Base-by-base conservation (phyloP, 2,329 filamentous ascomycete genomes). In the Claviceps africana region DNA sequence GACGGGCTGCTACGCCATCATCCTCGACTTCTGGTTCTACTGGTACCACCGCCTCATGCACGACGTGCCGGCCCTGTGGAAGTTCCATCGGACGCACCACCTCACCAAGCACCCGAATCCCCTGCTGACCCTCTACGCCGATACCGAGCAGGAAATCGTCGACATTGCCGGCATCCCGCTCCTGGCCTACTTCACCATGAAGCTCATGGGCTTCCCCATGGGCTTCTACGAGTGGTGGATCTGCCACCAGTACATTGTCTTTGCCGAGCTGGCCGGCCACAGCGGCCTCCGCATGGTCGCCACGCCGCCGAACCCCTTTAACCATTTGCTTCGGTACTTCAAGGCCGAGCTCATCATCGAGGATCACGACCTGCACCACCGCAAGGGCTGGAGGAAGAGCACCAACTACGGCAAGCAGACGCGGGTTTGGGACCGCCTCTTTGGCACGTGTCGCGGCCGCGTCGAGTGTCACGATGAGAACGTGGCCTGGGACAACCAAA, bases 21-120 rank as follows among this genome's bases (percentile, higher is more conserved):
- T 54, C 11, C 52, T 54, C 4, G 52, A 54, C 31, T 54, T 54
- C 25, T 54, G 49, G 31, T 54, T 54, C 52, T 54, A 54, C 45
- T 54, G 52, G 52, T 54, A 54, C n/a, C 52, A 54, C 37, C 15
- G 52, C n/a, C 39, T 54, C 22, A 54, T 54, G 52, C 52, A 54
- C 6, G 49, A 54, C 13, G 52, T 54, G 3, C 8, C 45, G 9
- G 22, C 49, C 1, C 46, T 54, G 5, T 54, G 52, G 52, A 51
- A 54, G 39, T 54, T 49, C 17, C 52, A 54, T 40, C 52, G 52
- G 28, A 54, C 52, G 1, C 52, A 54, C 31, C 52, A 54, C 39
- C 49, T 54, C 4, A 54, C 52, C 39, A 54, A 54, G 49, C 52
- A 54, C 15, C 52, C 52, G 1, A 54, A 54, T 25, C 52, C 52